Percentiles rank a stretch among this genome's conserved stretches.
phyloP scores from a whole-genome alignment of 2,329 filamentous ascomycete genomes.

The Colletotrichum lini region DNA sequence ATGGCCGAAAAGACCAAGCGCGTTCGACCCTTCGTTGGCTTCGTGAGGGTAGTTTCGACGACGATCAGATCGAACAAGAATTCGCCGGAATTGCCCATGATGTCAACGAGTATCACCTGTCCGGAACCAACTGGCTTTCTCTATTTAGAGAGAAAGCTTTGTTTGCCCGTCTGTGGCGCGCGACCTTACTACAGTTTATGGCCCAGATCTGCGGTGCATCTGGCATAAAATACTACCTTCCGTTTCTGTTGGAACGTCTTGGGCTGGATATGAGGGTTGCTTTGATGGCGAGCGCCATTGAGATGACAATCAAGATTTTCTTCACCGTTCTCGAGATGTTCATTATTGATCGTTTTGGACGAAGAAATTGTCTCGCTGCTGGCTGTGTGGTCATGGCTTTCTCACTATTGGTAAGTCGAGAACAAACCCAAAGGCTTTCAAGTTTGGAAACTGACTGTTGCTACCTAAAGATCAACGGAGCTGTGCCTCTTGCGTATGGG shows the following conservation, averaged over 20 bases:
- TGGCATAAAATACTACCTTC: slow-evolving; percentile 73
- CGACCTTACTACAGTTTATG: slow-evolving; percentile 71
- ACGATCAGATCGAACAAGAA: slow-evolving; percentile 57
- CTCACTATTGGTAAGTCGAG: slow-evolving; percentile 63
- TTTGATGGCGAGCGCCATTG: slow-evolving; percentile 68
- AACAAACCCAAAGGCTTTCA: neutral
- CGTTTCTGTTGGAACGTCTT: slow-evolving; percentile 65
- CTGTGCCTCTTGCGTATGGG: slow-evolving; percentile 65
- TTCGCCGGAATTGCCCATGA: slow-evolving; percentile 63
- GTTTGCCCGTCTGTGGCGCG: slow-evolving; percentile 69
- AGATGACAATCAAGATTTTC: slow-evolving; percentile 70
- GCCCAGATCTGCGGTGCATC: slow-evolving; percentile 72
- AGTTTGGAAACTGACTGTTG: neutral
- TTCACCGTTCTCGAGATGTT: slow-evolving; percentile 71
- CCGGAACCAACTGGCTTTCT: slow-evolving; percentile 57
- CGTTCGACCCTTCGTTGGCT: slow-evolving; percentile 62
- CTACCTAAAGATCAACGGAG: slow-evolving; percentile 64
- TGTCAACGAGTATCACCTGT: slow-evolving; percentile 55
- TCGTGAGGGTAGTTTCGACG: slow-evolving; percentile 58
- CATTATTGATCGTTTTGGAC: slow-evolving; percentile 67
- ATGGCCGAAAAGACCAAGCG: slow-evolving; percentile 60
- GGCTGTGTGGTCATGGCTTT: slow-evolving; percentile 68
- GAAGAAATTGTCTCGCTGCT: slow-evolving; percentile 62
- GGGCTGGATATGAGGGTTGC: slow-evolving; percentile 64
- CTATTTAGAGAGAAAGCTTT: slow-evolving; percentile 65